Evolutionary conservation across 78 protist species (phyloP).

Genomic region (Dictyostelium capitatum): DNA sequence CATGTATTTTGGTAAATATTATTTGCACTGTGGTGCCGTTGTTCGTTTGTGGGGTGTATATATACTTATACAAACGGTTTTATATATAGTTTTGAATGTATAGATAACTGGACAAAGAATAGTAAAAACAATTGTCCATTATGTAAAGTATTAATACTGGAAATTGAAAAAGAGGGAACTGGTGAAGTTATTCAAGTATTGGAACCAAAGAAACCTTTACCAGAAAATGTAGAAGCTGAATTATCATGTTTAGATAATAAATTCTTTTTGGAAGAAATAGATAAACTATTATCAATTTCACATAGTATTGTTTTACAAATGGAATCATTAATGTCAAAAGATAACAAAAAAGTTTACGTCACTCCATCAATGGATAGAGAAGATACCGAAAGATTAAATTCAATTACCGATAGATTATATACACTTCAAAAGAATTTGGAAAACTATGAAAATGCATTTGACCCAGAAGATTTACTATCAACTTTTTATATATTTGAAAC

Average conservation of each 20-base stretch:
- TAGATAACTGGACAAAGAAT: conserved; percentile 39
- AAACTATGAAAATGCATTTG: conserved; percentile 34
- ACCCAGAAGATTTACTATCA: conserved; percentile 41
- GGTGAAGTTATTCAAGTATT: conserved; percentile 4
- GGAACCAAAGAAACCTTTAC: conserved; percentile 61
- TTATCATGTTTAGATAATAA: conserved; percentile 53
- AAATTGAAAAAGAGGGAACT: neutral
- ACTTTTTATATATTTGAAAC: conserved; percentile 29
- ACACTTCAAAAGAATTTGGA: conserved; percentile 26
- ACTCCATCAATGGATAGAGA: neutral
- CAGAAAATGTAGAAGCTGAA: conserved; percentile 45
- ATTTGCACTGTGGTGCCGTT: too few species aligned
- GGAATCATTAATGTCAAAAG: conserved; percentile 1
- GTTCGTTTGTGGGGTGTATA: too few species aligned
- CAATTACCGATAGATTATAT: conserved; percentile 17
- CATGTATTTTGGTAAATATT: conserved; percentile 28
- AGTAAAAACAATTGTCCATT: conserved; percentile 50
- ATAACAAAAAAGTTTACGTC: neutral
- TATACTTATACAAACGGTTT: too few species aligned
- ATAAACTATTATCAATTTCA: conserved; percentile 30
- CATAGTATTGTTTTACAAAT: conserved; percentile 14
- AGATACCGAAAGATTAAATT: neutral
- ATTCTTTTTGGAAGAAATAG: conserved; percentile 61
- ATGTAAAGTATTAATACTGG: conserved; percentile 29
- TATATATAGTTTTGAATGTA: conserved; percentile 42